Conservation (phyloP, 495 filamentous ascomycete genomes). For the Stereocaulon alpinum region DNA sequence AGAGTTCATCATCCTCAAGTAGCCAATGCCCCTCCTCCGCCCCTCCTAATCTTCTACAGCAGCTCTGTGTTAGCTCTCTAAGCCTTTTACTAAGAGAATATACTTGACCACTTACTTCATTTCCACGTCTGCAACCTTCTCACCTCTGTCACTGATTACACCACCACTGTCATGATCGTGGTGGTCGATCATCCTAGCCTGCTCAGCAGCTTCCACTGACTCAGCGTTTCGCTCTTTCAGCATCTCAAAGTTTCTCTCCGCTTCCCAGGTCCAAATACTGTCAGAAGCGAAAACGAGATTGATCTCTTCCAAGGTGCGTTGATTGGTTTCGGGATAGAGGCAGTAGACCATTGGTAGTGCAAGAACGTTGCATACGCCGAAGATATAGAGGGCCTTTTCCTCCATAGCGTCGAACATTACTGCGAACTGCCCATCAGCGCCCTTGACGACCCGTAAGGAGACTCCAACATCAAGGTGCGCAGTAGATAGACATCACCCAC, state of each 20-base stretch:
- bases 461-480: no score
- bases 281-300: slow-evolving; percentile 52
- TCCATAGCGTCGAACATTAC: slow-evolving; percentile 51
- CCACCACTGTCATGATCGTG: slow-evolving; percentile 27
- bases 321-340: slow-evolving; percentile 55
- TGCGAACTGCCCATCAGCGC: slow-evolving; percentile 34
- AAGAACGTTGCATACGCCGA: slow-evolving; percentile 50
- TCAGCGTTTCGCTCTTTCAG: slow-evolving; percentile 42
- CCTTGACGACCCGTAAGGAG: background rate
- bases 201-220: slow-evolving; percentile 31
- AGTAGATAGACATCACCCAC: background rate
- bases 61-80: no score
- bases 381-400: slow-evolving; percentile 57
- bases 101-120: background rate
- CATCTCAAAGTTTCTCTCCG: slow-evolving; percentile 43
- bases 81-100: no score
- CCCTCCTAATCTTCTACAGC: slow-evolving; percentile 1
- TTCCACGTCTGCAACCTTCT: background rate
- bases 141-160: background rate
- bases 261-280: slow-evolving; percentile 53
- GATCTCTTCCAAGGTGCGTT: slow-evolving; percentile 59
- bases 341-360: slow-evolving; percentile 55
- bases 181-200: slow-evolving; percentile 35
- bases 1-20: background rate
- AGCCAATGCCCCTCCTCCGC: background rate